Evolutionary conservation across 169 alveolate genomes (phyloP), one percentile per base, ranked within the genome.

Genomic region (Babesia ovata): DNA sequence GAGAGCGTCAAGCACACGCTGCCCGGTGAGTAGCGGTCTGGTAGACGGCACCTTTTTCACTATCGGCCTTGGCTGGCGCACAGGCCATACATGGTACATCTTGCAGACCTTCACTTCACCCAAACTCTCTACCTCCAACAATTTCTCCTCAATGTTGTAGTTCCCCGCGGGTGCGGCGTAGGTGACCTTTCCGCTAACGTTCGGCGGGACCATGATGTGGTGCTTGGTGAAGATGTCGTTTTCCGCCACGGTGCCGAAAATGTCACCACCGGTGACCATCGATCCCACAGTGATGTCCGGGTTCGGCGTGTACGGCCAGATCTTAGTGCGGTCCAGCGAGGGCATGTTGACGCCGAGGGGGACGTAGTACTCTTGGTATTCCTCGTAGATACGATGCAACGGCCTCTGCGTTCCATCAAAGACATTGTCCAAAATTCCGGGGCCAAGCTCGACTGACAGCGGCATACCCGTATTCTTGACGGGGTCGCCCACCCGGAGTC

Each of bases 341-440:
- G 97, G 92, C 39, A 97, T 94, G 78, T 97, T 99, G 48, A 97
- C 95, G 61, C 99, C 99, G 65, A 98, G 93, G 53, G 99, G 99
- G 36, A 98, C 96, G 86, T 92, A 97, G 44, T 96, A 95, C 59
- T 93, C 88, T 8, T 90, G 79, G 58, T 96, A 91, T n/a, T 75
- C 70, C 49, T 94, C 93, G 39, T 98, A 96, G 57, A 98, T 97
- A 48, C 93, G 88, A 84, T 94, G 92, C 54, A 98, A 76, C 14
- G 99, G 99, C 75, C 99, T 90, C 91, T 98, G 98, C 63, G 98
- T 98, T 62, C 99, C 99, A 86, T 98, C 99, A 86, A 96, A 98
- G 57, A 98, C 98, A 70, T 93, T 94, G 70, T 93, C 95, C 77
- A 98, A 86, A 48, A 97, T 86, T 62, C 99, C 99, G 19, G 99